Conservation (phyloP, 192 early-diverging fungal species). For the Coemansia guatemalensis region DNA sequence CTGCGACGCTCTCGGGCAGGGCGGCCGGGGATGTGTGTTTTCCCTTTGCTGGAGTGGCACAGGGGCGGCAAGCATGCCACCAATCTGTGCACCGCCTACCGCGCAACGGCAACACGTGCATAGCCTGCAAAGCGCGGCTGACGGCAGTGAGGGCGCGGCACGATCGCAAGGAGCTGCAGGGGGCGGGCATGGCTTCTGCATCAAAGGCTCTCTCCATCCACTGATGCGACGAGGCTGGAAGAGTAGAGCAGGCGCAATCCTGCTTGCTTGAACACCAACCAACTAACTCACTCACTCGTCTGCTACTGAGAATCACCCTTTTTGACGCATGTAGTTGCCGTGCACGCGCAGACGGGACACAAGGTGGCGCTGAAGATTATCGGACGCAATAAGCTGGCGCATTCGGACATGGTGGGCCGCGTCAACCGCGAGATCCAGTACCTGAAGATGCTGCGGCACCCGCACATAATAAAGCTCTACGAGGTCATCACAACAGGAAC, state of each 20-base stretch:
- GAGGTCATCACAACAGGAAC: conserved; percentile 96
- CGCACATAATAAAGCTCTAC: conserved; percentile 99
- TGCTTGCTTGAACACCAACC: neutral
- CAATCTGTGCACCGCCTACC: too few species aligned
- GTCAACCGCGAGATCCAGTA: conserved; percentile 98
- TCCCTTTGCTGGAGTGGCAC: too few species aligned
- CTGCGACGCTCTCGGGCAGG: neutral
- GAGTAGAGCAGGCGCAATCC: too few species aligned
- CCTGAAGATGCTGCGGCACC: conserved; percentile 89
- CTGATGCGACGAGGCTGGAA: too few species aligned
- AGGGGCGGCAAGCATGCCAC: too few species aligned
- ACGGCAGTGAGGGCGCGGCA: too few species aligned
- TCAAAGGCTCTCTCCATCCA: too few species aligned
- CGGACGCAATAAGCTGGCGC: conserved; percentile 87
- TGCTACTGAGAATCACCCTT: neutral
- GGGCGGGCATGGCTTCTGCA: too few species aligned
- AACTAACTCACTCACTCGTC: neutral
- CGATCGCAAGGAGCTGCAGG: too few species aligned
- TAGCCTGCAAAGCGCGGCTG: too few species aligned
- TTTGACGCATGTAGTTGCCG: conserved; percentile 69
- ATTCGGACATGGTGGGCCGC: conserved; percentile 92
- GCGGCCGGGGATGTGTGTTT: neutral
- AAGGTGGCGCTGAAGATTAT: conserved; percentile 98
- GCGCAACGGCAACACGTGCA: too few species aligned
- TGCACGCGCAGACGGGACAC: conserved; percentile 92